These are phyloP conservation scores for Chiua virens DNA, from an alignment of 768 basidiomycete species.

Conservation along the genomic window DNA sequence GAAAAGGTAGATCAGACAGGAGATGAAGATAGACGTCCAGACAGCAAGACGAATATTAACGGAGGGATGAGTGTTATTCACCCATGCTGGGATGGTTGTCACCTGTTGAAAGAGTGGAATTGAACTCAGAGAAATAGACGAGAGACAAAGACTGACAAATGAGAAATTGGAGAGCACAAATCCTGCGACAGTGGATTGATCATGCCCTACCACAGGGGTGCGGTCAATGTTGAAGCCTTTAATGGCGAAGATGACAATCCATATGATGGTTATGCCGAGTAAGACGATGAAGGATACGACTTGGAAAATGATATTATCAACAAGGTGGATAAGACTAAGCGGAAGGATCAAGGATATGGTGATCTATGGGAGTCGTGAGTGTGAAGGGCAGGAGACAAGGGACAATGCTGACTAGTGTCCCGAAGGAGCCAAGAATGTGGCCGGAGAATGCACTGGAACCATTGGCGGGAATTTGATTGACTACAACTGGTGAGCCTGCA, in stretches of 20 bases:
- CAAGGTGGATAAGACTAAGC: conserved; percentile 23
- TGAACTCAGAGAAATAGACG: not conserved
- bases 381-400: not conserved
- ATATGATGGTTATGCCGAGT: conserved; percentile 16
- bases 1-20: conserved; percentile 24
- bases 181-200: conserved; percentile 22
- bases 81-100: conserved; percentile 26
- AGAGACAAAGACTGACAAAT: conserved; percentile 15
- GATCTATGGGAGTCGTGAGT: conserved; percentile 14
- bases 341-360: conserved; percentile 20
- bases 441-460: conserved; percentile 19
- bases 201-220: conserved; percentile 15
- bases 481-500: conserved; percentile 5
- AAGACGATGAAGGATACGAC: conserved; percentile 21
- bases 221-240: conserved; percentile 9
- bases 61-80: conserved; percentile 22
- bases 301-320: conserved; percentile 27
- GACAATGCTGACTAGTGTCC: conserved; percentile 14
- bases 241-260: conserved; percentile 17
- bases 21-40: conserved; percentile 23
- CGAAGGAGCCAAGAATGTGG: conserved; percentile 23
- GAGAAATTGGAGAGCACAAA: conserved; percentile 26
- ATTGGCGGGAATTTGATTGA: conserved; percentile 7
- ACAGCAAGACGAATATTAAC: conserved; percentile 23
- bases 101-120: conserved; percentile 7